phyloP scores from a whole-genome alignment of 495 filamentous ascomycete genomes.

The Hyphodiscus hymeniophilus region DNA sequence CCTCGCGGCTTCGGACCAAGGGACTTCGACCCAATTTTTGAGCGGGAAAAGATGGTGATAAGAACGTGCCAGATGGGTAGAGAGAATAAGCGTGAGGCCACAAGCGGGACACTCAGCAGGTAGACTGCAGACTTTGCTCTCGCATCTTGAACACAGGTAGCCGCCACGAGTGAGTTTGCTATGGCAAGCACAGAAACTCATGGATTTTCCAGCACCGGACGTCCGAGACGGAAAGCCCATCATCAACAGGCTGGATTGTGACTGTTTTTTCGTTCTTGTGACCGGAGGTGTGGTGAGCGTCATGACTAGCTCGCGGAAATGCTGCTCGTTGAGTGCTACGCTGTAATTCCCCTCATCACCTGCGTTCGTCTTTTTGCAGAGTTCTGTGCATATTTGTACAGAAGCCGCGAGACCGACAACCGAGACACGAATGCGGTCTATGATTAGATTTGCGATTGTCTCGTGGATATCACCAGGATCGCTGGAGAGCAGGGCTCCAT shows the following conservation, averaged over 20 bases:
- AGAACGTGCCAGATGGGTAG: constrained; percentile 88
- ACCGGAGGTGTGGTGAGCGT: constrained; percentile 82
- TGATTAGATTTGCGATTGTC: constrained; percentile 68
- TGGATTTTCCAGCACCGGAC: constrained; percentile 42
- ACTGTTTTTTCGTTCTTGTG: constrained; percentile 58
- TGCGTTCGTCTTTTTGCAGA: constrained; percentile 78
- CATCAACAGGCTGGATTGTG: constrained; percentile 74
- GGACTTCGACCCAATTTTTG: constrained; percentile 81
- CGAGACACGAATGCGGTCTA: constrained; percentile 74
- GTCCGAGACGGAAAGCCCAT: constrained; percentile 97
- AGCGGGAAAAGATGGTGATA: constrained; percentile 97
- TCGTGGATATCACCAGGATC: constrained; percentile 94
- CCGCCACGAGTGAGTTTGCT: constrained; percentile 76
- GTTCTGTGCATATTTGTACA: constrained; percentile 83
- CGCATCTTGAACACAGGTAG: constrained; percentile 85
- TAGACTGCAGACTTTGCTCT: constrained; percentile 79
- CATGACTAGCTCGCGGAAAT: constrained; percentile 85
- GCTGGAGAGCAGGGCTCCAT: constrained; percentile 79
- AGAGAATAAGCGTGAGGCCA: constrained; percentile 85
- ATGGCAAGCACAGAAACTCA: constrained; percentile 81
- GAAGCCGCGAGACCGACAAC: constrained; percentile 87
- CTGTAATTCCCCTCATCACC: constrained; percentile 68
- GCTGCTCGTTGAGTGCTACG: constrained; percentile 79
- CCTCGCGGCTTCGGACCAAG: constrained; percentile 60
- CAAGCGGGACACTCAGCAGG: constrained; percentile 90